Base-by-base conservation (phyloP, 768 basidiomycete genomes). In the Tephrocybe sp. region DNA sequence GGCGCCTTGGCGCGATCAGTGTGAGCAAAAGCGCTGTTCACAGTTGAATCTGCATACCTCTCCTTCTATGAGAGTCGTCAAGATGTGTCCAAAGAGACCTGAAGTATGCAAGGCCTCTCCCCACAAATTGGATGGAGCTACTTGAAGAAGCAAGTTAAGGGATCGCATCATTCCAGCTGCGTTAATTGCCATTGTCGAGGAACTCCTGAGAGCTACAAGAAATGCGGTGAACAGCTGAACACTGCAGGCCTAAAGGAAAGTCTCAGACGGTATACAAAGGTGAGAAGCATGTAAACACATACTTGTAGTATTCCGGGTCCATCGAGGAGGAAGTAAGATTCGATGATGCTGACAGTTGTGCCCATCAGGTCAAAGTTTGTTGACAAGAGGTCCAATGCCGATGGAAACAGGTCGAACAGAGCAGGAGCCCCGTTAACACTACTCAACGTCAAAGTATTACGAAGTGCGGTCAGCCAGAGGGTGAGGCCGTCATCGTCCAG, bases 261-360 rank as follows among this genome's bases (percentile, higher is more conserved):
- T 7, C 28, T 30, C 28, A 52, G 11, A 32, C 44, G 24, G 49
- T 4, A 40, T 27, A 31, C 28, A 39, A 30, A 32, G 28, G 12
- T 9, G 15, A 15, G 32, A 15, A 34, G 12, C 32, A 34, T 11
- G 28, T n/a, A 24, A 11, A 18, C 26, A 60, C 71, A 49, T 53
- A 89, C 92, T 72, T 84, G 79, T 39, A 92, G 64, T 50, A 94
- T 73, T 9, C 68, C 59, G 15, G 67, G 51, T 0, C 81, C 80
- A 64, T 90, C 87, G 15, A 90, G 72, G n/a, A 96, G 64, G 51
- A 90, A 70, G 62, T 93, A 95, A 5, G 87, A 84, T 62, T 92
- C 88, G 19, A 91, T 57, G 47, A 94, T 80, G 49, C 69, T 70
- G 15, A 80, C 80, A 22, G 84, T 76, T 45, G 75, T 83, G 12